Evolutionary conservation across 2,329 filamentous ascomycete species (phyloP), one percentile per base, ranked within the genome.

Genomic region (Apiospora kogelbergensis): DNA sequence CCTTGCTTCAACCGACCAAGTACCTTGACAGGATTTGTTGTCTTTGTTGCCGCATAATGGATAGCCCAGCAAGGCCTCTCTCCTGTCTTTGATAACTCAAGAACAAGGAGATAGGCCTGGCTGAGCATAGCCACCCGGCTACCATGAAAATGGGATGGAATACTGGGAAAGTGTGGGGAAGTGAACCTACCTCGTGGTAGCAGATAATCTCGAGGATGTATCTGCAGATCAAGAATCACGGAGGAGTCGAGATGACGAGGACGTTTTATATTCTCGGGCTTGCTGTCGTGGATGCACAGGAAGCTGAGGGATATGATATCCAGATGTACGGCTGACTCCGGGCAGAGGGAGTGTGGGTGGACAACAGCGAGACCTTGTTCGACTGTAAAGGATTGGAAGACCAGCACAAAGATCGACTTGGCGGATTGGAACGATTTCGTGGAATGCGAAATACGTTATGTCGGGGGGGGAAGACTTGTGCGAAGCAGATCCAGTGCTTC

Each of bases 271-370:
- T 65, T 24, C 63, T 65, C 24, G 17, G 5, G 41, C 41, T 65
- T 20, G 40, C 63, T 42, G 41, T 24, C 41, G 22, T 64, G 22
- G 40, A 65, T 11, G 63, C 63, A 65, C 63, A 44, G 20, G 26
- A 40, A 65, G 63, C 44, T 42, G 63, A 64, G 22, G 63, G 63
- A 42, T 42, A 42, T 24, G 22, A 30, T 24, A 65, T 65, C 63
- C 63, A 45, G 63, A 45, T 45, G 44, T 33, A 33, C 44, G 20
- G 41, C 24, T 45, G 41, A 45, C 63, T 45, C 41, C 24, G 17
- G 24, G 13, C 24, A 26, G 63, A 69, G 48, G 33, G 66, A 70
- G 69, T 70, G 69, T 70, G 69, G 69, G 48, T 68, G 69, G 67
- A 70, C 69, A 70, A 67, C 67, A 64, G 63, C 45, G 40, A 66